phyloP scores from a whole-genome alignment of 169 alveolate species.

The Cryptosporidium baileyi region DNA sequence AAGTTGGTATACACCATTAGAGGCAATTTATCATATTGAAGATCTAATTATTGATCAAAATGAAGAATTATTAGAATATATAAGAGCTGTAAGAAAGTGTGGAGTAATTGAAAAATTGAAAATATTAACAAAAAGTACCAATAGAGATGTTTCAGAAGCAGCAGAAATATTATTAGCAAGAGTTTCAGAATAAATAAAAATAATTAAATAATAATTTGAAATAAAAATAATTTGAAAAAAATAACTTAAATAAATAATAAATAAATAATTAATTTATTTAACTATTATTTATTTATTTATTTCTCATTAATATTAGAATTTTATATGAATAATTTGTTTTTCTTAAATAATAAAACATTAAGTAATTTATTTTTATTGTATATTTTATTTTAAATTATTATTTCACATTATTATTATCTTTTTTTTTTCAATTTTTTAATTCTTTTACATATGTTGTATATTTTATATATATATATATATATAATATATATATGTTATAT shows the following conservation, averaged over 20 bases:
- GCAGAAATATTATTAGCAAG: slow-evolving; percentile 79
- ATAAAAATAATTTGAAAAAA: not conserved
- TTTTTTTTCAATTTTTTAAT: no score
- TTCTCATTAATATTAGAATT: not conserved
- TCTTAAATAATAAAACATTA: no score
- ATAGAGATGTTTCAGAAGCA: slow-evolving; percentile 82
- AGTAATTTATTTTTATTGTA: no score
- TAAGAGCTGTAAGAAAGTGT: slow-evolving; percentile 79
- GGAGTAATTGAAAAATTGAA: slow-evolving; percentile 81
- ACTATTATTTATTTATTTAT: not conserved
- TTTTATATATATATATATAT: no score
- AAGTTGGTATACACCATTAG: slow-evolving; percentile 84
- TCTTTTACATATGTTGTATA: no score
- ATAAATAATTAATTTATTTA: not conserved
- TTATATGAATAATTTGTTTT: not conserved
- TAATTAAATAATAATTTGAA: not conserved
- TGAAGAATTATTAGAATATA: slow-evolving; percentile 82
- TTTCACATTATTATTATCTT: no score
- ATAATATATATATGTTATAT: no score
- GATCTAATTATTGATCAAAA: slow-evolving; percentile 85
- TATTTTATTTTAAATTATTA: no score
- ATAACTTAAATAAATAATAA: not conserved
- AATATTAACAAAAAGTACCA: slow-evolving; percentile 73
- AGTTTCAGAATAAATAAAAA: slow-evolving; percentile 74
- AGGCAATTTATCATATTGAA: slow-evolving; percentile 88